phyloP scores from a whole-genome alignment of 305 asterid species.

The Fraxinus nigra region DNA sequence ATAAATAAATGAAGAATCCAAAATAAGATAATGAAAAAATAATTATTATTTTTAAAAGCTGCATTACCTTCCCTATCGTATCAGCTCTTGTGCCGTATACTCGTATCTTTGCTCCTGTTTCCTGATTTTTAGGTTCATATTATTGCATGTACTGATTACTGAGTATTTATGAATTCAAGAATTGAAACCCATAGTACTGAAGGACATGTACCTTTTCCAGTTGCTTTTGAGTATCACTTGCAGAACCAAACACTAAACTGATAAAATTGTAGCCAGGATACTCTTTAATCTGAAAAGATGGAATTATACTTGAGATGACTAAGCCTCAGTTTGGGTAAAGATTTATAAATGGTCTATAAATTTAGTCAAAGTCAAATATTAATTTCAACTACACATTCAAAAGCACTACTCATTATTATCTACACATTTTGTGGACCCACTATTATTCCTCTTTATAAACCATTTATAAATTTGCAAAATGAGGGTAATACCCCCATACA shows the following conservation, averaged over 20 bases:
- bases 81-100: slow-evolving; percentile 66
- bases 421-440: background rate
- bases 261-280: slow-evolving; percentile 63
- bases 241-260: slow-evolving; percentile 65
- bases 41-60: background rate
- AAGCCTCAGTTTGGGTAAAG: background rate
- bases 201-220: slow-evolving; percentile 69
- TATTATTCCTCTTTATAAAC: background rate
- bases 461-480: background rate
- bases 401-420: background rate
- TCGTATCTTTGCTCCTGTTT: slow-evolving; percentile 88
- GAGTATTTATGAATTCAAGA: slow-evolving; percentile 8
- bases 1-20: too few relatives aligned
- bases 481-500: slow-evolving; percentile 14
- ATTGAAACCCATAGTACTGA: slow-evolving; percentile 16
- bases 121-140: slow-evolving; percentile 47
- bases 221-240: slow-evolving; percentile 70
- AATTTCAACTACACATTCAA: background rate
- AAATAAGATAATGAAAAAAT: slow-evolving; percentile 6
- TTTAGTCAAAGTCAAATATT: background rate
- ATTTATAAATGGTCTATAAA: background rate
- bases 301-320: slow-evolving; percentile 27
- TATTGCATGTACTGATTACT: slow-evolving; percentile 11
- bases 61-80: slow-evolving; percentile 59
- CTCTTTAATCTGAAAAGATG: slow-evolving; percentile 69